phyloP scores from a whole-genome alignment of 176 grass and related monocot genomes.

The Musa troglodytarum region DNA sequence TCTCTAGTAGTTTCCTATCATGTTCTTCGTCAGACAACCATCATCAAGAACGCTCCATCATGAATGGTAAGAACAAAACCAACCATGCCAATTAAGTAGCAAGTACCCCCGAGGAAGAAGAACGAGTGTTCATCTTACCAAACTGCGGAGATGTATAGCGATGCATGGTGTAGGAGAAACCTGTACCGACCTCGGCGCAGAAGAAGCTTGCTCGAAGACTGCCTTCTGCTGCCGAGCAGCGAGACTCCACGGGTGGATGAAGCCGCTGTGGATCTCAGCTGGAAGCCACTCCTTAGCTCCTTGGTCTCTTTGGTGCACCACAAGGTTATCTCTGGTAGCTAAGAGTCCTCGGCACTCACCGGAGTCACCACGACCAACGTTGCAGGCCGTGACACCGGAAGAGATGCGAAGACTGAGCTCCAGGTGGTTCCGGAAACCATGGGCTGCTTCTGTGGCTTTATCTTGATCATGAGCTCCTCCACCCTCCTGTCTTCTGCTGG shows the following conservation, averaged over 20 bases:
- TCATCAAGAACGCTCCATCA: neutral
- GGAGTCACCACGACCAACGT: neutral
- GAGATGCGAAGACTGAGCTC: constrained; percentile 82
- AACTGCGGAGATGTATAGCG: too few species aligned
- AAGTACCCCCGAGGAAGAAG: too few species aligned
- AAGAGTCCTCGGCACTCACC: neutral
- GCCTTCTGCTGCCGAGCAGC: constrained; percentile 90
- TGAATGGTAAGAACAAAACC: neutral
- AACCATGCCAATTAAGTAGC: neutral
- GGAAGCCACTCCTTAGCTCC: constrained; percentile 16
- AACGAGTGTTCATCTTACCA: too few species aligned
- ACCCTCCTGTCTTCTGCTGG: neutral
- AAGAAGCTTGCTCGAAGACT: constrained; percentile 45
- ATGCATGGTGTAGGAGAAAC: neutral
- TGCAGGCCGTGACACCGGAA: neutral
- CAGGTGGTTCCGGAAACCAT: constrained; percentile 35
- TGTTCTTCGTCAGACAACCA: neutral
- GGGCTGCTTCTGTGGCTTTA: constrained; percentile 6
- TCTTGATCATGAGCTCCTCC: neutral
- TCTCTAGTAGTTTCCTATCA: neutral
- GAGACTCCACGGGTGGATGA: constrained; percentile 88
- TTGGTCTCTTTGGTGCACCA: neutral
- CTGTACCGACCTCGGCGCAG: constrained; percentile 1
- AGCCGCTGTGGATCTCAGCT: constrained; percentile 32
- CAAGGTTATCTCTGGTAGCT: neutral